Evolutionary conservation across 2,329 filamentous ascomycete genomes (phyloP), one percentile per base, ranked within the genome.

Genomic region (Nannizziopsis barbatae): DNA sequence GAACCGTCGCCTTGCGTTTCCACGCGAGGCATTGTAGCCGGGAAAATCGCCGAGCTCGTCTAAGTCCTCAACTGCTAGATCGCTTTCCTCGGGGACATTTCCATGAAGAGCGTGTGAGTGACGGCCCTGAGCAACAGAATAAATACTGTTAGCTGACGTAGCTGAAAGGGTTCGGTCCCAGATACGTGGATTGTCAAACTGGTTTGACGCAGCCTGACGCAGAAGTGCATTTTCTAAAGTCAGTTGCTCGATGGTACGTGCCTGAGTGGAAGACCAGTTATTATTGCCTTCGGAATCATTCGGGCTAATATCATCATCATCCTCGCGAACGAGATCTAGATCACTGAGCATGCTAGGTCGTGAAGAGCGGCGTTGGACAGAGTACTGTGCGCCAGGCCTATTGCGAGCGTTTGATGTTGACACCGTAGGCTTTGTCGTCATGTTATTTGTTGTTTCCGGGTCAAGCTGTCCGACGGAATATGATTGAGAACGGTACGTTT

Each of bases 381-480:
- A 81, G 53, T 83, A 79, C 17, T 75, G 75, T n/a, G 60, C 62
- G 14, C 62, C 64, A 40, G 61, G 62, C 11, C 70, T 62, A 46
- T 59, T 56, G 18, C 69, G 67, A 39, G 56, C 58, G 36, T 59
- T 55, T 3, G 61, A 52, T 27, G 59, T 57, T 15, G 62, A 55
- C 15, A 52, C 50, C 32, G 60, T 55, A 36, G 58, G 52, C 50
- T 62, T 66, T 37, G 57, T 63, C n/a, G 63, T 58, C 49, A 64
- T 57, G 15, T 65, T 49, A 18, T 55, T 60, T 12, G 65, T 46
- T 17, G 62, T 60, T 50, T 90, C 85, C 1, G 81, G 76, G 46
- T 95, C 88, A 52, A 88, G 73, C 62, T 95, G 89, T 3, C 89
- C 89, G 42, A 94, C 90, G 0, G 90, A 96, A 65, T 96, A 96